Evolutionary conservation across 768 basidiomycete genomes (phyloP).

Genomic region (Infundibulicybe gibba): DNA sequence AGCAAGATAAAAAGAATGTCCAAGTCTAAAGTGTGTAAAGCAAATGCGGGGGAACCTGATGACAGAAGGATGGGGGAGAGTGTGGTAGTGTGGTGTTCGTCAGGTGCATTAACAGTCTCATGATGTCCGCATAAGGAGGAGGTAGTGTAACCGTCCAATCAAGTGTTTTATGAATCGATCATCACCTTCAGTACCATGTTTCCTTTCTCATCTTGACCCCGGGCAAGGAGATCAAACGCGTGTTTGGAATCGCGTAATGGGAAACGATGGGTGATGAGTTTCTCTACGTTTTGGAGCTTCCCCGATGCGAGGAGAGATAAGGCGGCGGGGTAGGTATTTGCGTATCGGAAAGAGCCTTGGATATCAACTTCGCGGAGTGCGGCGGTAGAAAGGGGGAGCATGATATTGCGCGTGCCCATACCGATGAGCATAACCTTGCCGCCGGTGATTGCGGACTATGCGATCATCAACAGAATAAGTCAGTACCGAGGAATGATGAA

Average conservation of each 20-base stretch:
- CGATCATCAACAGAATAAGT: slow-evolving; percentile 8
- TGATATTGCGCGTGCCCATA: slow-evolving; percentile 86
- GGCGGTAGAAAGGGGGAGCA: slow-evolving; percentile 80
- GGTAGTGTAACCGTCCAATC: not conserved
- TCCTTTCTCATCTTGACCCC: slow-evolving; percentile 76
- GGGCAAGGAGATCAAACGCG: slow-evolving; percentile 80
- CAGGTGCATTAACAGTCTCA: not conserved
- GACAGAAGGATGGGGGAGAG: not conserved
- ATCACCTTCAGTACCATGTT: slow-evolving; percentile 89
- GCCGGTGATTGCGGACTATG: slow-evolving; percentile 75
- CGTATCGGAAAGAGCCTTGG: slow-evolving; percentile 87
- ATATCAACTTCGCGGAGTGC: slow-evolving; percentile 91
- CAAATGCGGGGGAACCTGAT: slow-evolving; percentile 1
- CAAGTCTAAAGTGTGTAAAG: not conserved
- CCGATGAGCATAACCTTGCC: slow-evolving; percentile 93
- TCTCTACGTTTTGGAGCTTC: slow-evolving; percentile 57
- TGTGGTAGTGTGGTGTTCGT: not conserved
- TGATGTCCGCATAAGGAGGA: slow-evolving; percentile 1
- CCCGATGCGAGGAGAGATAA: slow-evolving; percentile 71
- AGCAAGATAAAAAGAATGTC: not conserved
- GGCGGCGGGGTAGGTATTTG: slow-evolving; percentile 88
- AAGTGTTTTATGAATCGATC: slow-evolving; percentile 42
- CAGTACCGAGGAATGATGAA: slow-evolving; percentile 7
- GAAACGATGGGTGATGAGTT: slow-evolving; percentile 80
- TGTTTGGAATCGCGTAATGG: slow-evolving; percentile 56